phyloP scores from a whole-genome alignment of 306 rosid species.

The Fragaria vesca region DNA sequence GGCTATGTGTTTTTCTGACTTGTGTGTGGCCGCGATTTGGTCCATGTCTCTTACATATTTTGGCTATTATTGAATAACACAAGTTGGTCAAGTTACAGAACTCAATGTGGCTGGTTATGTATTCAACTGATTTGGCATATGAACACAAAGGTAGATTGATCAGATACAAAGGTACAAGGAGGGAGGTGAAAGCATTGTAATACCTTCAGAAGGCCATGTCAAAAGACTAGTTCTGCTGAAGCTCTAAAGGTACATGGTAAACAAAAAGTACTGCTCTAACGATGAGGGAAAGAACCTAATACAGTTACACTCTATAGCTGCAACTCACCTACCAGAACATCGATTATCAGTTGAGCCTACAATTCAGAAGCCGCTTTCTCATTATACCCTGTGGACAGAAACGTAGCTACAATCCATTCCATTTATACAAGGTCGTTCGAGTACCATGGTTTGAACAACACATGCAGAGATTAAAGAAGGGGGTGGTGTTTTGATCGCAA shows the following conservation, averaged over 20 bases:
- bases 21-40: too few species aligned
- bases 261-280: constrained; percentile 42
- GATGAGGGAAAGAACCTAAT: constrained; percentile 28
- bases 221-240: constrained; percentile 32
- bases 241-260: constrained; percentile 27
- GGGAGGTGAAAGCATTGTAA: background rate
- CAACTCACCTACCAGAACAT: constrained; percentile 29
- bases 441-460: constrained; percentile 29
- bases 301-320: constrained; percentile 23
- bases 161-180: too few species aligned
- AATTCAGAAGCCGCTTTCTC: background rate
- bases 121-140: too few species aligned
- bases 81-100: too few species aligned
- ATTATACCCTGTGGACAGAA: background rate
- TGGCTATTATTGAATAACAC: too few species aligned
- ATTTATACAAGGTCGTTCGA: constrained; percentile 23
- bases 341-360: constrained; percentile 9
- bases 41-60: too few species aligned
- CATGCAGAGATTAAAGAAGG: constrained; percentile 11
- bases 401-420: constrained; percentile 9
- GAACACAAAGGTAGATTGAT: too few species aligned
- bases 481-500: constrained; percentile 24
- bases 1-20: too few species aligned
- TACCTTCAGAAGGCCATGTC: constrained; percentile 21
- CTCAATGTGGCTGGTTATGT: too few species aligned